Conservation (phyloP, 169 alveolate genomes). For the Plasmodium malariae region DNA sequence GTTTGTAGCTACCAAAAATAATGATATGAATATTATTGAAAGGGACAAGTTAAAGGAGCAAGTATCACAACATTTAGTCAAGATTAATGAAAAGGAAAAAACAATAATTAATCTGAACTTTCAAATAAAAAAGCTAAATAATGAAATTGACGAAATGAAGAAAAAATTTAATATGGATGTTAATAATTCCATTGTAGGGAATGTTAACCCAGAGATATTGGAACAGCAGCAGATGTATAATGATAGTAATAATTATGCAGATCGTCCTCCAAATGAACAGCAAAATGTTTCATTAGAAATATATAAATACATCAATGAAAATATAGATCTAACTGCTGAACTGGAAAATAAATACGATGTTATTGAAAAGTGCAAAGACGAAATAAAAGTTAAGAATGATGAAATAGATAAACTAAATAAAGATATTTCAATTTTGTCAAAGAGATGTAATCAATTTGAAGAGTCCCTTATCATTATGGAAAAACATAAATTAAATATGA, state of each 20-base stretch:
- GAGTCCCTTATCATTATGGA: slow-evolving; percentile 51
- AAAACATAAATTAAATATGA: slow-evolving; percentile 22
- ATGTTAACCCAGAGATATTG: background rate
- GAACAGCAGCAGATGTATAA: too few species aligned
- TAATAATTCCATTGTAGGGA: background rate
- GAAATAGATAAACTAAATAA: slow-evolving; percentile 24
- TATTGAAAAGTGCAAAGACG: slow-evolving; percentile 40
- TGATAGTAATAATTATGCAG: background rate
- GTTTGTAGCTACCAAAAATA: slow-evolving; percentile 44
- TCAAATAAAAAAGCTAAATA: slow-evolving; percentile 19
- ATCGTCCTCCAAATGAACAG: too few species aligned
- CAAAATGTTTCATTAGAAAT: slow-evolving; percentile 12
- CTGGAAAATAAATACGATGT: slow-evolving; percentile 52
- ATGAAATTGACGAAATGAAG: slow-evolving; percentile 1
- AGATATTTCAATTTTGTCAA: background rate
- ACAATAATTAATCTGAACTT: slow-evolving; percentile 26
- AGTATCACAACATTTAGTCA: slow-evolving; percentile 12
- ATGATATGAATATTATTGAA: slow-evolving; percentile 34
- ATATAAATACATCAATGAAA: slow-evolving; percentile 54
- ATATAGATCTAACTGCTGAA: slow-evolving; percentile 61
- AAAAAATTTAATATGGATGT: background rate
- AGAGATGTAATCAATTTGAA: slow-evolving; percentile 12
- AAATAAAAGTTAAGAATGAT: slow-evolving; percentile 15
- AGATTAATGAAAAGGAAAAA: slow-evolving; percentile 44
- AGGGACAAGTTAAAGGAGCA: slow-evolving; percentile 38